phyloP scores from a whole-genome alignment of 2,329 filamentous ascomycete species.

The Trichophaea hybrida region DNA sequence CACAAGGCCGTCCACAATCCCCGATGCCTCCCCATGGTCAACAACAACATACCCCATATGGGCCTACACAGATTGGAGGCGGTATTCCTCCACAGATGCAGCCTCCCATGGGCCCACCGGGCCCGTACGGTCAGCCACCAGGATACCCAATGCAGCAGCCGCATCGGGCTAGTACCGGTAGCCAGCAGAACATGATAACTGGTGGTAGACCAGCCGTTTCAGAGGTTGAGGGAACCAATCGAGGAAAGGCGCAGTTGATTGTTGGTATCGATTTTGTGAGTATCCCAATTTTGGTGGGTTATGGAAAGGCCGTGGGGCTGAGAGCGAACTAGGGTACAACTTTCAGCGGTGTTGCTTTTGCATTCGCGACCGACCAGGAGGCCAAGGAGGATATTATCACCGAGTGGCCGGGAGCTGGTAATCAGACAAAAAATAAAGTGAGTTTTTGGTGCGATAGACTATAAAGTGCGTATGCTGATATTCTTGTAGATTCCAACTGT shows the following conservation, averaged over 20 bases:
- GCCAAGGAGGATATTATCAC: constrained; percentile 98
- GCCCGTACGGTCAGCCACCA: constrained; percentile 16
- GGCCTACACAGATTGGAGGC: constrained; percentile 18
- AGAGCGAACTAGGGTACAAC: constrained; percentile 62
- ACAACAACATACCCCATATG: constrained; percentile 16
- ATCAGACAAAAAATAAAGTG: constrained; percentile 98
- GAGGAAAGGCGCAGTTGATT: constrained; percentile 92
- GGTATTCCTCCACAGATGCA: constrained; percentile 14
- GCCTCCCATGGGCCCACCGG: constrained; percentile 15
- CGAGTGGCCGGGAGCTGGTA: constrained; percentile 95
- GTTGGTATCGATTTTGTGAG: constrained; percentile 97
- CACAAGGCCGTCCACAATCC: constrained; percentile 14
- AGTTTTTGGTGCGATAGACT: constrained; percentile 14
- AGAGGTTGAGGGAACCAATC: constrained; percentile 75
- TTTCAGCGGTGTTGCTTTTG: constrained; percentile 92
- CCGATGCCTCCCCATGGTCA: constrained; percentile 17
- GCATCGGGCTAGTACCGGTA: constrained; percentile 11
- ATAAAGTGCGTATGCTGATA: not conserved
- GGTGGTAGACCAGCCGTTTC: constrained; percentile 12
- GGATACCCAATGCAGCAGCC: constrained; percentile 13
- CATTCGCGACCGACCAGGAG: constrained; percentile 87
- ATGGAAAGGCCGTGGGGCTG: not conserved
- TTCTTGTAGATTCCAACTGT: constrained; percentile 74
- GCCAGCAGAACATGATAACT: constrained; percentile 12
- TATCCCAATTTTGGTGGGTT: constrained; percentile 15